Evolutionary conservation across 1,139 yeast genomes (phyloP).

Genomic region (Yamadazyma blattariae): DNA sequence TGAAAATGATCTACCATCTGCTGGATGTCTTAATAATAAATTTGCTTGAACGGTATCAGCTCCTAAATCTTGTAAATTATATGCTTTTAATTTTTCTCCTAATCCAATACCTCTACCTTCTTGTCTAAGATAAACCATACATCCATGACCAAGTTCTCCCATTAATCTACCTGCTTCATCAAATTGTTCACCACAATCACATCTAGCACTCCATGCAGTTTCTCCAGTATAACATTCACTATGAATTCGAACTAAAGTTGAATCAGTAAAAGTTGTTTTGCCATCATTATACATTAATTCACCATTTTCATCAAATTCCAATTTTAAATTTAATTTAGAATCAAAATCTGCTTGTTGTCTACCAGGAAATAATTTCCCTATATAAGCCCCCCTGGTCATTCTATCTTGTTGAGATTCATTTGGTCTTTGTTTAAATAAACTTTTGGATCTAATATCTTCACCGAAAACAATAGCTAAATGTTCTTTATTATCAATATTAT

Average conservation of each 20-base stretch:
- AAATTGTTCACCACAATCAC: slow-evolving; percentile 98
- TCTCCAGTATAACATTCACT: slow-evolving; percentile 99
- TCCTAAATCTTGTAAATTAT: slow-evolving; percentile 94
- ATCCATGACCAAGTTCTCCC: slow-evolving; percentile 86
- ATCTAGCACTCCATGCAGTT: slow-evolving; percentile 98
- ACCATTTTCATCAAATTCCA: slow-evolving; percentile 50
- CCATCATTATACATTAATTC: slow-evolving; percentile 40
- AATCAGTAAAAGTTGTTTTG: slow-evolving; percentile 40
- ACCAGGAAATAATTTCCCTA: slow-evolving; percentile 87
- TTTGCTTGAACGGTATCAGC: slow-evolving; percentile 99
- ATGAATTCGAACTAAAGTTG: slow-evolving; percentile 70
- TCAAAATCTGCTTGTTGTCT: slow-evolving; percentile 68
- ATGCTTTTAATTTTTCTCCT: slow-evolving; percentile 95
- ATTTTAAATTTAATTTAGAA: slow-evolving; percentile 33
- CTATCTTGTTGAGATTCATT: slow-evolving; percentile 87
- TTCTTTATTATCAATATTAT: slow-evolving; percentile 85
- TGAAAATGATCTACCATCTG: slow-evolving; percentile 90
- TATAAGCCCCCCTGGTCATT: slow-evolving; percentile 96
- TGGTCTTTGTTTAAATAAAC: slow-evolving; percentile 58
- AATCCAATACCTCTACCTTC: slow-evolving; percentile 98
- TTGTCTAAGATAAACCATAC: slow-evolving; percentile 92
- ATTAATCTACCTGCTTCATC: slow-evolving; percentile 95
- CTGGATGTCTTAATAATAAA: slow-evolving; percentile 88
- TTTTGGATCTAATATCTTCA: slow-evolving; percentile 76
- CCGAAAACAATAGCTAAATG: slow-evolving; percentile 98